phyloP scores from a whole-genome alignment of 176 grass and related monocot species.

The Oryza coarctata region DNA sequence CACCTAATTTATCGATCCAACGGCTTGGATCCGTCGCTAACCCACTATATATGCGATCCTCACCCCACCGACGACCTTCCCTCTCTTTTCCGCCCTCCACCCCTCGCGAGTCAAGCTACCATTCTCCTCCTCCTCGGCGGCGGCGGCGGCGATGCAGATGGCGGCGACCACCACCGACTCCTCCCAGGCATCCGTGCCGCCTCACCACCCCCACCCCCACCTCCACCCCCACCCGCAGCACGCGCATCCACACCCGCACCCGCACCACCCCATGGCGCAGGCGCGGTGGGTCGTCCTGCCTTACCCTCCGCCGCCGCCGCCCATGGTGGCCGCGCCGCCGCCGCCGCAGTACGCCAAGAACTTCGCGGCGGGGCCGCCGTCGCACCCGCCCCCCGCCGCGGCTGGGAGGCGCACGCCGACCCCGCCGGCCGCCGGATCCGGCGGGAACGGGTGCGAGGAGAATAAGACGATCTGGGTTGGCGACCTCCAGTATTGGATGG shows the following conservation, averaged over 20 bases:
- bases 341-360: slow-evolving; percentile 52
- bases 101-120: slow-evolving; percentile 33
- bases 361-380: slow-evolving; percentile 25
- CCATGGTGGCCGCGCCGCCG: slow-evolving; percentile 49
- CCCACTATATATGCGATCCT: slow-evolving; percentile 16
- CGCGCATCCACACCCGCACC: slow-evolving; percentile 1
- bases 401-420: slow-evolving; percentile 49
- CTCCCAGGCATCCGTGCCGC: slow-evolving; percentile 36
- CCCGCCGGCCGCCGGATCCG: slow-evolving; percentile 42
- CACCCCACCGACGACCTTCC: slow-evolving; percentile 37
- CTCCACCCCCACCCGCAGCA: slow-evolving; percentile 12
- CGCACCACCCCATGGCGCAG: slow-evolving; percentile 34
- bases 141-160: slow-evolving; percentile 52
- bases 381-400: not conserved
- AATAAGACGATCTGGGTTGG: slow-evolving; percentile 71
- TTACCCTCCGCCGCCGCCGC: slow-evolving; percentile 29
- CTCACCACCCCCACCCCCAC: slow-evolving; percentile 33
- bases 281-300: slow-evolving; percentile 35
- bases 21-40: slow-evolving; percentile 16
- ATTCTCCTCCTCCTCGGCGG: slow-evolving; percentile 26
- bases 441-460: slow-evolving; percentile 51
- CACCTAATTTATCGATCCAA: slow-evolving; percentile 34
- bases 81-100: slow-evolving; percentile 54
- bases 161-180: slow-evolving; percentile 46
- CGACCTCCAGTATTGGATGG: slow-evolving; percentile 70